Evolutionary conservation across 2,329 filamentous ascomycete genomes (phyloP), one percentile per base, ranked within the genome.

Genomic region (Colletotrichum tofieldiae): DNA sequence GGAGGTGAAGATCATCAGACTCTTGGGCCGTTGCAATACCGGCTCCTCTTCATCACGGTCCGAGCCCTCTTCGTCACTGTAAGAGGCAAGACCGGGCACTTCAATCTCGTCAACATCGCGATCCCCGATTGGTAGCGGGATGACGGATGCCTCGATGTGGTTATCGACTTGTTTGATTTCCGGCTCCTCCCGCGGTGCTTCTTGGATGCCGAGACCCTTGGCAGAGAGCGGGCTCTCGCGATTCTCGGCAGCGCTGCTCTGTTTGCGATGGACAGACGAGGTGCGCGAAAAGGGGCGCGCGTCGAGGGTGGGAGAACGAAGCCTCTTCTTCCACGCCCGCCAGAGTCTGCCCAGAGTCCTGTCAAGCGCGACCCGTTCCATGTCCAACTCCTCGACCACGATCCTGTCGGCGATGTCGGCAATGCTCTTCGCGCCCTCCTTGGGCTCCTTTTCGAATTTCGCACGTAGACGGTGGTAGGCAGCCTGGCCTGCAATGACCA

Each of bases 281-380:
- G 86, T 85, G 56, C 84, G 82, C 1, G 89, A 88, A 72, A 85
- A 86, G 2, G 88, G 84, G 35, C 86, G 84, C 60, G 84, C 80
- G 49, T 87, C 85, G 43, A 84, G 82, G 43, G 80, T 80, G 0
- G 90, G 89, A 8, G 88, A 87, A 70, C 94, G 90, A 76, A 93
- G 88, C 74, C 93, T 90, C 84, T 98, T 98, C 83, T 96, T 94
- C 96, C 96, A 99, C 35, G 94, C 93, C 77, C 96, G 91, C 96
- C 96, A 99, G 54, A 98, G 86, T 60, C 95, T 89, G 26, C 96
- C 96, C 1, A 99, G 85, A 2, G 94, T 95, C 69, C 95, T 90
- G 79, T 98, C 97, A 72, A 98, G 87, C 9, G 96, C 96, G 75
- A 98, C 90, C 76, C 95, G 94, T 79, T 98, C 96, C 87, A 98